Evolutionary conservation across 345 rosid species (phyloP), one percentile per base, ranked within the genome.

Genomic region (Anacardium occidentale): DNA sequence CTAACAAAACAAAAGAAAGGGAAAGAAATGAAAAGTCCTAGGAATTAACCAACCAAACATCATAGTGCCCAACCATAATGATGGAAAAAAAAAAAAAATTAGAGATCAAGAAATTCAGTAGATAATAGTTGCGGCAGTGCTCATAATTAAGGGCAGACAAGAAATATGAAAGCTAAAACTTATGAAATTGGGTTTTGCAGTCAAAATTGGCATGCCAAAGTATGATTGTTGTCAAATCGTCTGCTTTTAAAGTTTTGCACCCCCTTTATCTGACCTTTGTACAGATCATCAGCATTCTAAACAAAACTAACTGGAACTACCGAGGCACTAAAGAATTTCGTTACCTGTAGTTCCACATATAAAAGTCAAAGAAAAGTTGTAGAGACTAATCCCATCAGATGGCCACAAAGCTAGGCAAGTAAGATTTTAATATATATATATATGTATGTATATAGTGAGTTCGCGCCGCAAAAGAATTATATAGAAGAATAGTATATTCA

Each of bases 311-410:
- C 88, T 8, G 98, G 97, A 66, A 95, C 98, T 59, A 97, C 98
- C 78, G 92, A 98, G 18, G 97, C 98, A 80, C 97, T 95, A 77
- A 92, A 95, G 84, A 92, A 95, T 78, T 92, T 85, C 86, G 89
- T 84, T 45, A 81, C 97, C 98, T 95, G 72, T 60, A 72, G 47
- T 71, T 68, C 60, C 75, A 78, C 1, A 64, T 2, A 75, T 12
- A 61, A 1, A 68, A 29, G 75, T 52, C 55, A 66, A 42, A 13
- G 32, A 64, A 66, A 50, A 53, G 53, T 32, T 69, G 47, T 42
- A 2, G 21, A 58, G 20, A 72, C 53, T 40, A 52, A 64, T 69
- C 15, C 55, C 26, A 48, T 40, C 21, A 52, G 52, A 45, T 48
- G 24, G 55, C 29, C 25, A 14, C 13, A 1, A 47, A 1, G 17